These are phyloP conservation scores for Apiotrichum brassicae DNA, from an alignment of 1,284 basidiomycete species.

Conservation along the genomic window DNA sequence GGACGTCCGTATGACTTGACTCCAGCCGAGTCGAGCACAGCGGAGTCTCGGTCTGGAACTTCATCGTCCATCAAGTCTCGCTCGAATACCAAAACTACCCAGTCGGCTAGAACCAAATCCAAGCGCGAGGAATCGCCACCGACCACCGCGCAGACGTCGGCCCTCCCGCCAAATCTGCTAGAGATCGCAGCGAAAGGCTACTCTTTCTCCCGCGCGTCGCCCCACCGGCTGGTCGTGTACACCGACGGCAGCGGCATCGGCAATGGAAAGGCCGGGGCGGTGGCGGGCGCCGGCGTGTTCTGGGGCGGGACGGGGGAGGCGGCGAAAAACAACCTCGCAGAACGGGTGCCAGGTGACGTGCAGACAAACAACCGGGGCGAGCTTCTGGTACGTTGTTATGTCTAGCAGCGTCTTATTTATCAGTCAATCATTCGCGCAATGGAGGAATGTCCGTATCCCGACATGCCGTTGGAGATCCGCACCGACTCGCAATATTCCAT, in stretches of 20 bases:
- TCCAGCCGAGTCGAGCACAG: too few species aligned
- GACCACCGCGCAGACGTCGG: conserved; percentile 1
- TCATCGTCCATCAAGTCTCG: too few species aligned
- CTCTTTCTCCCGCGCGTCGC: conserved; percentile 19
- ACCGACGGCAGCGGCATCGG: conserved; percentile 42
- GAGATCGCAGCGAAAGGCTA: conserved; percentile 28
- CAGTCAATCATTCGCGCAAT: conserved; percentile 46
- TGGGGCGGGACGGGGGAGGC: conserved; percentile 38
- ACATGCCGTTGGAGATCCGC: conserved; percentile 45
- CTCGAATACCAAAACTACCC: too few species aligned
- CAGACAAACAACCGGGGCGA: conserved; percentile 50
- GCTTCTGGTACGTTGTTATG: conserved; percentile 27
- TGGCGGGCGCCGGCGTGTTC: conserved; percentile 45
- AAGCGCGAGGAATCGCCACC: not conserved
- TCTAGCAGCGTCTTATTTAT: not conserved
- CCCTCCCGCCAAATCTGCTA: conserved; percentile 15
- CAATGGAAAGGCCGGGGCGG: conserved; percentile 38
- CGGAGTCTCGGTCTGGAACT: not conserved
- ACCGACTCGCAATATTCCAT: conserved; percentile 48
- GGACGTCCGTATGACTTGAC: not conserved
- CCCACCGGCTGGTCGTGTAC: conserved; percentile 39
- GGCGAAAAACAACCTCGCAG: conserved; percentile 32
- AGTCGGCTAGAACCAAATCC: not conserved
- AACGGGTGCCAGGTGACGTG: conserved; percentile 39
- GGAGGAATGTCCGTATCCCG: conserved; percentile 42